Evolutionary conservation across 495 filamentous ascomycete species (phyloP).

Genomic region (Collariella sp.): DNA sequence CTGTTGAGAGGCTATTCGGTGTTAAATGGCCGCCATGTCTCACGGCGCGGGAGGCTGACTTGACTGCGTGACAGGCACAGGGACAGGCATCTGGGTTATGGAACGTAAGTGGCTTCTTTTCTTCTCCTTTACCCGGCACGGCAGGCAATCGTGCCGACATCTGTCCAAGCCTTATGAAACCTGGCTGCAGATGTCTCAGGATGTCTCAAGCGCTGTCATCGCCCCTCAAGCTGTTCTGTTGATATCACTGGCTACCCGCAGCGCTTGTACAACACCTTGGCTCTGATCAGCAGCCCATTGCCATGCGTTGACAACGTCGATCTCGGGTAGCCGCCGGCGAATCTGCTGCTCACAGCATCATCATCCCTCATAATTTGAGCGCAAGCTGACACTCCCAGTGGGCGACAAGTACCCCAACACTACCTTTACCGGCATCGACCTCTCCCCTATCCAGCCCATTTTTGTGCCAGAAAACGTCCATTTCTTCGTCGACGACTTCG

Average conservation of each 20-base stretch:
- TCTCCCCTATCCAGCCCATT: constrained; percentile 54
- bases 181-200: no score
- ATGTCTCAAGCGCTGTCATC: background rate
- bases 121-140: constrained; percentile 8
- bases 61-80: constrained; percentile 36
- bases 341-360: no score
- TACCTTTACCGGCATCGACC: constrained; percentile 54
- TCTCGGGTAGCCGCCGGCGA: background rate
- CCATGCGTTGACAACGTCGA: background rate
- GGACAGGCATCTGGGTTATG: constrained; percentile 53
- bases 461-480: constrained; percentile 50
- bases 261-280: no score
- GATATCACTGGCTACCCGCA: no score
- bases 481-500: constrained; percentile 56
- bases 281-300: background rate
- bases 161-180: no score
- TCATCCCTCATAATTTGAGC: no score
- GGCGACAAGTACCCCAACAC: constrained; percentile 40
- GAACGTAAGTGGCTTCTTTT: constrained; percentile 30
- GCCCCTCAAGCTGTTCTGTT: no score
- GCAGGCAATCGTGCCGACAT: no score
- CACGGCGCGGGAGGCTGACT: constrained; percentile 15
- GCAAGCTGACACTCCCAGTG: constrained; percentile 20
- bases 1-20: no score
- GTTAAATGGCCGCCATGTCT: background rate